Evolutionary conservation across 768 basidiomycete species (phyloP), one percentile per base, ranked within the genome.

Genomic region (Hypholoma sublateritium): DNA sequence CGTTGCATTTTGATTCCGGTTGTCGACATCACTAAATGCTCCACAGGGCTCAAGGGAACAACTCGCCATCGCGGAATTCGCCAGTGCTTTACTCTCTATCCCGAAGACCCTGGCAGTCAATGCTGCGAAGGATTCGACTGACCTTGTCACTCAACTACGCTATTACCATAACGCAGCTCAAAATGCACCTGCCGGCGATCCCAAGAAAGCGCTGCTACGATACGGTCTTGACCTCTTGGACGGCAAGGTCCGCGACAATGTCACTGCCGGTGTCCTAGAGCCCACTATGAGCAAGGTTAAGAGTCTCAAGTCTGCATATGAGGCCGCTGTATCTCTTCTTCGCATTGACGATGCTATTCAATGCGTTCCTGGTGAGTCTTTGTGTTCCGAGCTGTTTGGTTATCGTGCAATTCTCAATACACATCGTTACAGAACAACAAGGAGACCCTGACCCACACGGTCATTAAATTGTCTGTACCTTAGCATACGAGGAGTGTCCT

Each of bases 11-110:
- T 32, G 28, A 1, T 36, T 35, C 25, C 35, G 36, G 32, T 34
- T 17, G 50, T 47, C 45, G 42, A 59, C 43, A 55, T 44, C 45
- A 44, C 22, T 62, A 47, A 60, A 53, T 49, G 54, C 44, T 47
- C 57, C 50, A 21, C 68, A 98, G 96, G 97, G 96, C 46, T 99
- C 97, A 19, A 83, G 97, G 63, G 97, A 99, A 74, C 97, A 99
- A 71, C 80, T 99, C 51, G 97, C 97, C 17, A 98, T 99, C 66
- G 97, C 95, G n/a, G 97, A 99, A 71, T 99, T 99, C 70, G 97
- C 97, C 19, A 79, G 81, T 59, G 91, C 97, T 12, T 80, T 99
- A 55, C 79, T 99, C 41, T 84, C 95, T 14, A 99, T 99, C 64
- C 97, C 97, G 45, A 98, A 98, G 76, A 94, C 90, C 17, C 87